Percentiles rank a stretch among this genome's conserved stretches.
Evolutionary conservation across 129 eudicot genomes (phyloP).

Genomic region (Cynara cardunculus): DNA sequence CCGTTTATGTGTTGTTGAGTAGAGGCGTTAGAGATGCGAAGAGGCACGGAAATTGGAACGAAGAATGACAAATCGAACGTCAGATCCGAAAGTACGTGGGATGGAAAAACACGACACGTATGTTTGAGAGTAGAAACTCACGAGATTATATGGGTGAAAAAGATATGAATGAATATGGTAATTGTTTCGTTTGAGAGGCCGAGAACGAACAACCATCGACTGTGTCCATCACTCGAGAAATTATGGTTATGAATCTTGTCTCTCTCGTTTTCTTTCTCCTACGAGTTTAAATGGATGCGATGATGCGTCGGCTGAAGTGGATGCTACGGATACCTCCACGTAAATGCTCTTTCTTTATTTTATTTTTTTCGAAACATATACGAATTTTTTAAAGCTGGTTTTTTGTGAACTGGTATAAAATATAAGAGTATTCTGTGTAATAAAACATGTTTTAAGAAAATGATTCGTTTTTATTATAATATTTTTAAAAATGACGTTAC

Average conservation of each 20-base stretch:
- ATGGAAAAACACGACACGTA: not conserved
- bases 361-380: not conserved
- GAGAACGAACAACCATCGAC: not conserved
- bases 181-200: not conserved
- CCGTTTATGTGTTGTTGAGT: not conserved
- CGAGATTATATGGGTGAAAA: not conserved
- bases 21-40: not conserved
- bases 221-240: not conserved
- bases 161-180: not conserved
- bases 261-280: not conserved
- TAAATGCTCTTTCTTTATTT: not conserved
- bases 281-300: not conserved
- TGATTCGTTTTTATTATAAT: too few relatives aligned
- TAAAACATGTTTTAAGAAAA: not conserved
- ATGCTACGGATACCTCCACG: not conserved
- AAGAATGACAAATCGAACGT: not conserved
- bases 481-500: too few relatives aligned
- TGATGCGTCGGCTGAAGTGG: not conserved
- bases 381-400: not conserved
- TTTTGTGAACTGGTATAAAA: not conserved
- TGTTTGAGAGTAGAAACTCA: not conserved
- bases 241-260: not conserved
- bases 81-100: not conserved
- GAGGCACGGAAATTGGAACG: not conserved
- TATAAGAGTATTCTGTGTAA: not conserved